Evolutionary conservation across 257 asterid genomes (phyloP), one percentile per base, ranked within the genome.

Genomic region (Penstemon eatonii): DNA sequence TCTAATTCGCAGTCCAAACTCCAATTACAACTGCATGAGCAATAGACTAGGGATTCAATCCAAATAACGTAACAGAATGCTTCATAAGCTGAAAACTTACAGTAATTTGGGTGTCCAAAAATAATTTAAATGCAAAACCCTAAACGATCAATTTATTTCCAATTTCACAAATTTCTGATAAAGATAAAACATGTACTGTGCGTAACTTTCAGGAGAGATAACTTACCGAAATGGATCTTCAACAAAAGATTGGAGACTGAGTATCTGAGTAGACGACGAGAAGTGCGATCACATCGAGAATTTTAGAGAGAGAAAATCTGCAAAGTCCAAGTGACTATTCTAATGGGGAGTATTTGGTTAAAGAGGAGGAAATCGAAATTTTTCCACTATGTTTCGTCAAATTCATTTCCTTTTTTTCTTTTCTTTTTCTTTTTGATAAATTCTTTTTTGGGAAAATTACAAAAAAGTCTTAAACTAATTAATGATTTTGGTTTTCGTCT

Each of bases 221-320:
- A 78, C 81, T 73, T 71, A 79, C 82, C 13, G 25, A 7, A 43
- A 39, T 38, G 43, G 63, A 56, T 72, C 65, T 19, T 53, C 36
- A 25, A 63, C 52, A 53, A 65, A 68, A 45, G 78, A 81, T 74
- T 77, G 73, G 49, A 63, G 67, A 67, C 33, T 25, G 33, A 1
- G 33, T 25, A 25, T 1, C 2, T 68, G 65, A 51, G 76, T 60
- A 52, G 72, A 43, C 78, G 46, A 75, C 73, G 75, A 62, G 62
- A 58, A 69, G 42, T 62, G 74, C 70, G 80, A 70, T 74, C 80
- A 52, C 75, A 51, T 41, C 63, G 43, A 57, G 60, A 53, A 47
- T 50, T 49, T 12, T 8, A 56, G 65, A 67, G 78, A 66, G 67
- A 73, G 11, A 47, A 25, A 19, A 33, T 60, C 52, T 54, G 55